These are phyloP conservation scores for Serendipita sp. DNA, from an alignment of 768 basidiomycete genomes.

Conservation along the genomic window DNA sequence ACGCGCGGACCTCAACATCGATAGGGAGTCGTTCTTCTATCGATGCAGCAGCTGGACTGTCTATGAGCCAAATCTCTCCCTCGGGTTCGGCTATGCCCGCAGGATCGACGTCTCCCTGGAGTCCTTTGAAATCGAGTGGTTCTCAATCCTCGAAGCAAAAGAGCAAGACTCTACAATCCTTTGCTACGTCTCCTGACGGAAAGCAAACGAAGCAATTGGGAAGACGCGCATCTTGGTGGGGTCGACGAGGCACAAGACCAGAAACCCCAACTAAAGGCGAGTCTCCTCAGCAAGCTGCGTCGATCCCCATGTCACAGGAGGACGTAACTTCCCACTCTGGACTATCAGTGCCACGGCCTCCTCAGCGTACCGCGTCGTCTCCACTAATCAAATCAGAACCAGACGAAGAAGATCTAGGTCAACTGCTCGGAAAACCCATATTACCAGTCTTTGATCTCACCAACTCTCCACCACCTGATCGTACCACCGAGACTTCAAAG, in stretches of 20 bases:
- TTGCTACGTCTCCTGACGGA: neutral
- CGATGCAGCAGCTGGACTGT: too few relatives aligned
- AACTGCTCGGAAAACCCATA: neutral
- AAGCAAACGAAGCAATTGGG: neutral
- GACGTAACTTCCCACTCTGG: neutral
- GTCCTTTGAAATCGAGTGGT: too few relatives aligned
- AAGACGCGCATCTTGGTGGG: constrained; percentile 3
- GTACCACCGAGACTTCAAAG: too few relatives aligned
- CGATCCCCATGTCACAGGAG: neutral
- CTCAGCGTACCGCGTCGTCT: neutral
- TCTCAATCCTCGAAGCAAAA: neutral
- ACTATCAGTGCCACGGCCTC: neutral
- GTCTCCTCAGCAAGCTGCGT: neutral
- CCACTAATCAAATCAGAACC: neutral
- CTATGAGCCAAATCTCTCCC: too few relatives aligned
- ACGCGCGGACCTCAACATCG: too few relatives aligned
- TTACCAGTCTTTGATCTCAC: neutral
- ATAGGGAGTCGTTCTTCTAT: too few relatives aligned
- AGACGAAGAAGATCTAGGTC: neutral
- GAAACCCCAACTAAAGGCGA: neutral
- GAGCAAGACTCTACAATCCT: neutral
- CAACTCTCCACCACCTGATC: neutral
- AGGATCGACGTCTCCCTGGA: too few relatives aligned
- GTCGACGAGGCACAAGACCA: neutral
- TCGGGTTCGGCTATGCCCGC: too few relatives aligned